Percentiles rank a stretch among this genome's conserved stretches.
Evolutionary conservation across 2,329 filamentous ascomycete genomes (phyloP).

Genomic region (Atkinsonella texensis): DNA sequence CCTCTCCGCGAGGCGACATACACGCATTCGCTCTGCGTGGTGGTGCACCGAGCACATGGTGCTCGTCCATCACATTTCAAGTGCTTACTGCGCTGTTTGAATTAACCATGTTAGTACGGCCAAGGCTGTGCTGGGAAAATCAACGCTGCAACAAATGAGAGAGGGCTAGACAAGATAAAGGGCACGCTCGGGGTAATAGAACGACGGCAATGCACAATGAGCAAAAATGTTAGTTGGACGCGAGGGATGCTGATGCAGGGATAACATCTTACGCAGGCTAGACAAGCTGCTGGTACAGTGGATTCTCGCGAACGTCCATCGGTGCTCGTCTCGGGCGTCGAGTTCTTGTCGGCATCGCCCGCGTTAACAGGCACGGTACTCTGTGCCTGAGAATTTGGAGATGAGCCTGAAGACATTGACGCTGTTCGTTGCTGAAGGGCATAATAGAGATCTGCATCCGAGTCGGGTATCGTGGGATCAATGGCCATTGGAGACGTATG

Average conservation of each 20-base stretch:
- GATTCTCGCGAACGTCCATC: conserved; percentile 15
- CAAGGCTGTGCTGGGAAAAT: background rate
- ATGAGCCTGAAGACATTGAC: conserved; percentile 6
- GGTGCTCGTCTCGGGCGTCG: conserved; percentile 6
- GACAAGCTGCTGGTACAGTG: conserved; percentile 38
- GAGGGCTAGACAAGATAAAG: background rate
- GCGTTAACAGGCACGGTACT: conserved; percentile 1
- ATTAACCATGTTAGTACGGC: background rate
- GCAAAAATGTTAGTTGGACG: background rate
- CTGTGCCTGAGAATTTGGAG: conserved; percentile 5
- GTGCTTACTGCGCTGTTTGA: conserved; percentile 46
- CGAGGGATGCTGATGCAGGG: background rate
- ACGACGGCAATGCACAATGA: background rate
- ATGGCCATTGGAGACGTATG: background rate
- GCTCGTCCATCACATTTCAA: conserved; percentile 63
- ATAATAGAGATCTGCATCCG: conserved; percentile 1
- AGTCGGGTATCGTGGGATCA: conserved; percentile 1
- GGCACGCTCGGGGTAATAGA: background rate
- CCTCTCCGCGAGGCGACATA: conserved; percentile 66
- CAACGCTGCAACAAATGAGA: background rate
- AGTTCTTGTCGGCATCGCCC: conserved; percentile 2
- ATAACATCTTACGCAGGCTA: conserved; percentile 38
- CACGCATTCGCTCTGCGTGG: conserved; percentile 48
- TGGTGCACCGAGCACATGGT: conserved; percentile 57
- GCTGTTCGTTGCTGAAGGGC: background rate